These are phyloP conservation scores for Chlorella sp. DNA, from an alignment of 139 green algal genomes.

Conservation along the genomic window DNA sequence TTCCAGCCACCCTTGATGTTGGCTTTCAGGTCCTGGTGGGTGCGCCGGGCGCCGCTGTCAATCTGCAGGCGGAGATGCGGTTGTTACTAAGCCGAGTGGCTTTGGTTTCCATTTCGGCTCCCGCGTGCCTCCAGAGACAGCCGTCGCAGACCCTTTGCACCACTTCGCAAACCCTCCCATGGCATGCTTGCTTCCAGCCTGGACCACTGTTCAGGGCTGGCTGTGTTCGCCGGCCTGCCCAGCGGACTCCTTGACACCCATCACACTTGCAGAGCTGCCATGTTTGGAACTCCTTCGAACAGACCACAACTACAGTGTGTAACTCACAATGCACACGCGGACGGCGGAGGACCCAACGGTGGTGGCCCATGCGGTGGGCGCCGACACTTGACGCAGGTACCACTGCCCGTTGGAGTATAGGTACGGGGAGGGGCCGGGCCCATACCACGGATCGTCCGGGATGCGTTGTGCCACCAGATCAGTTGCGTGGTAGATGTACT, in stretches of 20 bases:
- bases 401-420: constrained; percentile 29
- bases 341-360: constrained; percentile 39
- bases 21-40: constrained; percentile 66
- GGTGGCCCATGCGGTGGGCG: constrained; percentile 30
- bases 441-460: neutral
- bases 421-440: neutral
- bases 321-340: neutral
- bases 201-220: too few species aligned
- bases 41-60: constrained; percentile 69
- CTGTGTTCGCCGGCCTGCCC: too few species aligned
- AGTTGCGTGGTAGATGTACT: neutral
- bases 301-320: too few species aligned
- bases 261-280: too few species aligned
- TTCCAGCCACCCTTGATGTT: constrained; percentile 64
- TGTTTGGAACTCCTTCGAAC: too few species aligned
- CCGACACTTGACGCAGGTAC: constrained; percentile 15
- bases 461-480: neutral
- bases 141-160: too few species aligned
- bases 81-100: too few species aligned
- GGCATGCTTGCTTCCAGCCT: too few species aligned
- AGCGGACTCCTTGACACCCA: too few species aligned
- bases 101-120: too few species aligned
- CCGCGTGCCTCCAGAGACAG: too few species aligned
- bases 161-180: too few species aligned
- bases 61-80: constrained; percentile 31